Base-by-base conservation (phyloP, 192 early-diverging fungal species). In the Jimgerdemannia lactiflua region DNA sequence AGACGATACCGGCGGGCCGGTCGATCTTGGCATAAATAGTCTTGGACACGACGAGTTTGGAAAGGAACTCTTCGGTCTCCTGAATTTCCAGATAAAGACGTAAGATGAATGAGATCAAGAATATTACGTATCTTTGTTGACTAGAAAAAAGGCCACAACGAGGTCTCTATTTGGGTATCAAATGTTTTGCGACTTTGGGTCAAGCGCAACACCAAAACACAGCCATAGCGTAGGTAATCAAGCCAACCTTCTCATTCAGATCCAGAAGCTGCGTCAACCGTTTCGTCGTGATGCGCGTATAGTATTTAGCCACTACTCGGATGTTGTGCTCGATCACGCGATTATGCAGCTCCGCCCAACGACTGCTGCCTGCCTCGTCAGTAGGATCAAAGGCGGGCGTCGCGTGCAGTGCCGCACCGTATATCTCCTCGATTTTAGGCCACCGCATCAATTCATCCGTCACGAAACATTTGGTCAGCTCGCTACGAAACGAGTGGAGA, bases 291-390 rank as follows among this genome's bases (percentile, higher is more conserved):
- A 98, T 93, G 41, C 95, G 91, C 43, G 90, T 93, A 78, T 99
- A 99, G 84, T 98, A 99, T 78, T 94, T 94, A 63, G 96, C 94
- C 78, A 99, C 90, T 3, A 99, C 96, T 7, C 98, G 94, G 73
- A 98, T 92, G 83, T 99, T 99, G 90, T 99, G 98, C 80, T 99
- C 98, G 75, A 97, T 95, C 3, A 97, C 95, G 40, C 98, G 92
- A 74, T 96, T 92, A 78, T 97, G 96, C 72, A 99, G 86, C 65
- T 90, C 92, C 74, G 89, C 85, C 89, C 91, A 93, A 75, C 94
- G 89, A 83, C 92, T 90, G 76, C 89, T 81, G 41, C 95, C 94
- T 41, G 90, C 91, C 69, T 96, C 94, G 6, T 90, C 92, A 66
- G 80, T 80, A 6, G 80, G 77, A 18, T 88, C 84, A 80, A 99